phyloP scores from a whole-genome alignment of 23 red algal species.

The Gracilaria gracilis region DNA sequence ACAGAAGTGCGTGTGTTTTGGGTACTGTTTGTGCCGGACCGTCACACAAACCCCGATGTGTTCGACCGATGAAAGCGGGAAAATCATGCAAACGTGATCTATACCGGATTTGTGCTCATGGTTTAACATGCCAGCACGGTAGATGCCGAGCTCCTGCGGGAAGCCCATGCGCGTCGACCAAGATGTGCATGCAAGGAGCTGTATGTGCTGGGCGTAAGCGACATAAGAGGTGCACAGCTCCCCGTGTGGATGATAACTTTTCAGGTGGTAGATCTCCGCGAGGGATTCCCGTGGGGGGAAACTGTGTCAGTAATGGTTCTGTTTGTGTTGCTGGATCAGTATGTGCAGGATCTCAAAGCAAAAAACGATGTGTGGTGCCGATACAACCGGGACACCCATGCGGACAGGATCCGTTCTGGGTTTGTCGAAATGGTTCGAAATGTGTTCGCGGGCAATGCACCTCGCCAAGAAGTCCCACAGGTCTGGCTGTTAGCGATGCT shows the following conservation, averaged over 20 bases:
- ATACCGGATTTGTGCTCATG: constrained; percentile 17
- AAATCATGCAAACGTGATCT: constrained; percentile 10
- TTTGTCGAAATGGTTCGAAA: background rate
- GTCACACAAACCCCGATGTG: background rate
- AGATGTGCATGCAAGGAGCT: background rate
- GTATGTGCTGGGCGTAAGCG: background rate
- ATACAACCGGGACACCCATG: background rate
- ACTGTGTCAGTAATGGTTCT: background rate
- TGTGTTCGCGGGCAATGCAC: constrained; percentile 27
- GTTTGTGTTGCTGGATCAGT: constrained; percentile 20
- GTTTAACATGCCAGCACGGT: constrained; percentile 20
- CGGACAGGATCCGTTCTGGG: constrained; percentile 7
- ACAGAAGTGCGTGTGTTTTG: background rate
- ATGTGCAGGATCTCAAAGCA: background rate
- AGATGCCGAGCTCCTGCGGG: background rate
- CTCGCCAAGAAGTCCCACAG: background rate
- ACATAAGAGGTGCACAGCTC: background rate
- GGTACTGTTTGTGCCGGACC: constrained; percentile 46
- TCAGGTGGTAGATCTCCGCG: background rate
- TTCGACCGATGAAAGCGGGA: constrained; percentile 19
- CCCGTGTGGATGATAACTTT: background rate
- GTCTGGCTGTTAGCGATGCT: background rate
- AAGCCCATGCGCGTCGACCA: background rate
- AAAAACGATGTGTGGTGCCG: constrained; percentile 42
- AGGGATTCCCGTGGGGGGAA: constrained; percentile 1